These are phyloP conservation scores for Alnus glutinosa DNA, from an alignment of 306 rosid species.

Conservation along the genomic window DNA sequence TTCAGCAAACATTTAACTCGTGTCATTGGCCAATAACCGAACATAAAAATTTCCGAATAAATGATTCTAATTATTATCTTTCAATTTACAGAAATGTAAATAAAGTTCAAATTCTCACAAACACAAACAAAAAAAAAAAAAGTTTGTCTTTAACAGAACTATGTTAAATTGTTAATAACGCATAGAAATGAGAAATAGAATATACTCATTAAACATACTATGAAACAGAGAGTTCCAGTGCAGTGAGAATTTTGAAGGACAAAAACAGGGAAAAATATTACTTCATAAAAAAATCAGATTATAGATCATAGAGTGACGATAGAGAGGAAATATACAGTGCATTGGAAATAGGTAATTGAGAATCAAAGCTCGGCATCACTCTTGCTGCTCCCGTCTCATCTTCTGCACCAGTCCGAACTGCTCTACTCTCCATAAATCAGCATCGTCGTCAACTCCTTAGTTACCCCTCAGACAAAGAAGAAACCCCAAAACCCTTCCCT, in stretches of 20 bases:
- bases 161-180: background rate
- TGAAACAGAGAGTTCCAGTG: background rate
- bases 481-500: conserved; percentile 20
- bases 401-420: conserved; percentile 35
- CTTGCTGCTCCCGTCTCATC: conserved; percentile 47
- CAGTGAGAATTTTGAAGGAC: background rate
- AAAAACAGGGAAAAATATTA: background rate
- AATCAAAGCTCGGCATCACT: conserved; percentile 55
- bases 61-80: background rate
- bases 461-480: conserved; percentile 3
- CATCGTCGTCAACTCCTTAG: conserved; percentile 26
- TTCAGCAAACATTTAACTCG: background rate
- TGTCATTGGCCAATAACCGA: background rate
- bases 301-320: background rate
- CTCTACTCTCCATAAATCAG: conserved; percentile 38
- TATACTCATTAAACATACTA: background rate
- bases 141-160: background rate
- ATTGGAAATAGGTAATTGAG: conserved; percentile 34
- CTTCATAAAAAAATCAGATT: background rate
- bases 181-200: background rate
- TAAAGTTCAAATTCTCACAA: background rate
- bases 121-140: background rate
- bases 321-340: conserved; percentile 29
- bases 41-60: background rate
- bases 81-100: background rate